Conservation (phyloP, 108 stramenopile species). For the Hondaea fermentalgiana region DNA sequence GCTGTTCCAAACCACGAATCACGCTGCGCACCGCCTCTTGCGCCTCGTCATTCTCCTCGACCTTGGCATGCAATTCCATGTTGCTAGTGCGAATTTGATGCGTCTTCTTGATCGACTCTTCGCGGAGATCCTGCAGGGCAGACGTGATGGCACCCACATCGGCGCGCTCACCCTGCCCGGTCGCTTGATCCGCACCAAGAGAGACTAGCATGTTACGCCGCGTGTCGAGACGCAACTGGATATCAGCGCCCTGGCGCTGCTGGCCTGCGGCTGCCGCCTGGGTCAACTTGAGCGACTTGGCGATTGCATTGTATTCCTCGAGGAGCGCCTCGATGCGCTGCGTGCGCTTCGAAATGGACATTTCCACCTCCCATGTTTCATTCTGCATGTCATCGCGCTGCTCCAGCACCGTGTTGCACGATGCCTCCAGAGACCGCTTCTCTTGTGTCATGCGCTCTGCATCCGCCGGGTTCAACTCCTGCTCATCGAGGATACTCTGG, state of each 20-base stretch:
- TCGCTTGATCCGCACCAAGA: background rate
- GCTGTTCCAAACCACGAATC: conserved; percentile 45
- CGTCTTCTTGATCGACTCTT: background rate
- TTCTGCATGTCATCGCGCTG: conserved; percentile 27
- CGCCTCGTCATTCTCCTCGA: conserved; percentile 61
- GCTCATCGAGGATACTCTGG: conserved; percentile 17
- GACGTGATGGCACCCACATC: background rate
- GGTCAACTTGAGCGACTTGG: conserved; percentile 24
- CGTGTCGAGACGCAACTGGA: background rate
- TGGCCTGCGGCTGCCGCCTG: background rate
- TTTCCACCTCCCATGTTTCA: conserved; percentile 28
- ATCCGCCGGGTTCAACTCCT: conserved; percentile 46
- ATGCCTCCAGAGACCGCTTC: conserved; percentile 32
- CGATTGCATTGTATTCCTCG: conserved; percentile 27
- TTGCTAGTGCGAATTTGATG: background rate
- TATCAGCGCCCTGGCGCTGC: background rate
- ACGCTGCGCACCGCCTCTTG: conserved; percentile 58
- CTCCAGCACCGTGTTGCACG: conserved; percentile 16
- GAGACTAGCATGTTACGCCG: background rate
- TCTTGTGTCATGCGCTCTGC: conserved; percentile 35
- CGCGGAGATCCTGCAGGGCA: background rate
- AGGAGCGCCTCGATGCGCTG: conserved; percentile 21
- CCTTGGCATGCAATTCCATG: conserved; percentile 35
- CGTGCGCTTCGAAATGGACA: conserved; percentile 11
- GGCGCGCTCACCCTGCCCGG: background rate